These are phyloP conservation scores for Penstemon davidsonii DNA, from an alignment of 257 asterid species.

Conservation along the genomic window DNA sequence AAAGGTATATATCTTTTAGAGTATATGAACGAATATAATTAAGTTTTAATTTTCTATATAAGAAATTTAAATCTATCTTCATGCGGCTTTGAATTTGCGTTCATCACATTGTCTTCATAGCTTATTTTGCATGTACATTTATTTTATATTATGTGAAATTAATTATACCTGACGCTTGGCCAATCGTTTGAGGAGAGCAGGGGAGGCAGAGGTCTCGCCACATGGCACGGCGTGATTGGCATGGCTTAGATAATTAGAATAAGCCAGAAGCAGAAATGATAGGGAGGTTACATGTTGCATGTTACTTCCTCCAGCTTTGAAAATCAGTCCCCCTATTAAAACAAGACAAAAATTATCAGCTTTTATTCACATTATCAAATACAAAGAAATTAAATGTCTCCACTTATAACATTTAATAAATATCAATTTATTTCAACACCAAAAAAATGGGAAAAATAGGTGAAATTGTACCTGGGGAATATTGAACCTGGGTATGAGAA, in stretches of 20 bases:
- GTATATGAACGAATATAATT: too few species aligned
- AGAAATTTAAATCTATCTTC: too few species aligned
- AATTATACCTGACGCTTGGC: slow-evolving; percentile 76
- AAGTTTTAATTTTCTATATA: too few species aligned
- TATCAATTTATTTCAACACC: background rate
- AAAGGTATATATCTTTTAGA: too few species aligned
- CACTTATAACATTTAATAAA: background rate
- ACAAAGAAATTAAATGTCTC: background rate
- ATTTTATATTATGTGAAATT: background rate
- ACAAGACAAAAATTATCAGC: background rate
- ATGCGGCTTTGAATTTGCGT: background rate
- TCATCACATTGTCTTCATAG: background rate
- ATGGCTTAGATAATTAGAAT: slow-evolving; percentile 85
- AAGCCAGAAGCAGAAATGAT: slow-evolving; percentile 72
- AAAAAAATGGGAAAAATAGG: too few species aligned
- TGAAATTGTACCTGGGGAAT: slow-evolving; percentile 68
- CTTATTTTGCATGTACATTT: background rate
- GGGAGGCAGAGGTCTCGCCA: slow-evolving; percentile 62
- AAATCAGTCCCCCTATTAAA: slow-evolving; percentile 57
- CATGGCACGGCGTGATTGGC: slow-evolving; percentile 77
- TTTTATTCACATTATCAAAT: slow-evolving; percentile 18
- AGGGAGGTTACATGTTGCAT: slow-evolving; percentile 95
- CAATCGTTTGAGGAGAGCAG: slow-evolving; percentile 70
- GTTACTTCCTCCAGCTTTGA: slow-evolving; percentile 85
- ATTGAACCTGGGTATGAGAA: slow-evolving; percentile 70